phyloP scores from a whole-genome alignment of 495 filamentous ascomycete species.

The Mytilinidion resinicola region DNA sequence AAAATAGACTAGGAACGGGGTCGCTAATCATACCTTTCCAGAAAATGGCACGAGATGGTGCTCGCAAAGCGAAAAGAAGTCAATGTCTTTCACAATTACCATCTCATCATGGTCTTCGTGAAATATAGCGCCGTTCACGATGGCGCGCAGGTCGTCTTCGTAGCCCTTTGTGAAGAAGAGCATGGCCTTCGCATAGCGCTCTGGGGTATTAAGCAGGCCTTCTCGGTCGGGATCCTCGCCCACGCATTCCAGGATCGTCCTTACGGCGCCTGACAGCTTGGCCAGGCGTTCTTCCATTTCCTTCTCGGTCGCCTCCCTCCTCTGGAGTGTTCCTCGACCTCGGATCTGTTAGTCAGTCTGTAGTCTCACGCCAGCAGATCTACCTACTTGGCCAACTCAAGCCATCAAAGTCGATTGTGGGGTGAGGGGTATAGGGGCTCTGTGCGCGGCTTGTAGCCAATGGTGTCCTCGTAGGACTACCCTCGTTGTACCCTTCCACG shows the following conservation, averaged over 20 bases:
- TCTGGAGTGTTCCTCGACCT: slow-evolving; percentile 74
- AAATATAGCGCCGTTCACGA: slow-evolving; percentile 93
- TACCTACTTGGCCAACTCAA: slow-evolving; percentile 62
- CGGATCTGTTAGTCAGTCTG: slow-evolving; percentile 7
- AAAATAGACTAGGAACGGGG: slow-evolving; percentile 2
- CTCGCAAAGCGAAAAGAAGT: slow-evolving; percentile 92
- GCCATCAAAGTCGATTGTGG: slow-evolving; percentile 69
- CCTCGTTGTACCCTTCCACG: slow-evolving; percentile 19
- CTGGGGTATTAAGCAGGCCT: slow-evolving; percentile 79
- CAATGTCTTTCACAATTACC: slow-evolving; percentile 96
- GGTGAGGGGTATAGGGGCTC: slow-evolving; percentile 57
- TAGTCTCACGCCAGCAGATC: not conserved
- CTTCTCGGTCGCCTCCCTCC: slow-evolving; percentile 73
- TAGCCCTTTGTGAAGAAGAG: slow-evolving; percentile 99
- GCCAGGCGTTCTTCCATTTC: slow-evolving; percentile 63
- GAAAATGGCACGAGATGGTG: slow-evolving; percentile 96
- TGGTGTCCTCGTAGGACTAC: slow-evolving; percentile 40
- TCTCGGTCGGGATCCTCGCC: slow-evolving; percentile 93
- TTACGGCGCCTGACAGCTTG: slow-evolving; percentile 77
- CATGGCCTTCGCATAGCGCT: slow-evolving; percentile 93
- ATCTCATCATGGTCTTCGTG: slow-evolving; percentile 95
- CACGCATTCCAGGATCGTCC: slow-evolving; percentile 89
- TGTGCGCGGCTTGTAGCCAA: slow-evolving; percentile 46
- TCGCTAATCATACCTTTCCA: slow-evolving; percentile 64
- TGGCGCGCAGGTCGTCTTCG: slow-evolving; percentile 86